A percentile compares a stretch with the other conserved stretches of the same genome.
phyloP scores from a whole-genome alignment of 176 grass and related monocot species.

The Carex kokanica region DNA sequence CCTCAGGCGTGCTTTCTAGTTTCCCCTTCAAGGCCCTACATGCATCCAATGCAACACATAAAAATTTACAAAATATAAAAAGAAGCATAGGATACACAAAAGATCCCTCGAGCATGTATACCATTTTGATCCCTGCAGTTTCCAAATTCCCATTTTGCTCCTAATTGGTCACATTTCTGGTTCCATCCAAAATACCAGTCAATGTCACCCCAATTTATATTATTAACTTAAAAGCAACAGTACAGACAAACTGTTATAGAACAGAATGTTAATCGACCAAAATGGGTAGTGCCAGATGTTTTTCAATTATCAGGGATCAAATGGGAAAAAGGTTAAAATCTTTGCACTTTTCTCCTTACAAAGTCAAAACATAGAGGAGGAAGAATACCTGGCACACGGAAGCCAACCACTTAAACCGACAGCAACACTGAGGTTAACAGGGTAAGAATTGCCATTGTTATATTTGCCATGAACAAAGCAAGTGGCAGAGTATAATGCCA shows the following conservation, averaged over 20 bases:
- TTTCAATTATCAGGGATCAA: not conserved
- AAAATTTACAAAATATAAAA: not conserved
- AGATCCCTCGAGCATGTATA: not conserved
- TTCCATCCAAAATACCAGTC: not conserved
- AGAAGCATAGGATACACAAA: not conserved
- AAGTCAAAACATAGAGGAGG: not conserved
- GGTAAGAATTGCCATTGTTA: conserved; percentile 82
- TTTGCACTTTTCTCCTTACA: not conserved
- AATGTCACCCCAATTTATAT: not conserved
- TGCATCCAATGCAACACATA: not conserved
- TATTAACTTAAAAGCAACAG: not conserved
- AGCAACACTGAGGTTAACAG: conserved; percentile 65
- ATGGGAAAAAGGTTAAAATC: not conserved
- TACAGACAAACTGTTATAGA: not conserved
- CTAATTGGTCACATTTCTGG: not conserved
- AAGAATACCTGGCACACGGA: conserved; percentile 65
- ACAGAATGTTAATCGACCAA: not conserved
- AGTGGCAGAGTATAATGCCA: conserved; percentile 80
- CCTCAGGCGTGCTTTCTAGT: conserved; percentile 78
- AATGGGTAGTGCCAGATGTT: not conserved
- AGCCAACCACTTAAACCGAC: conserved; percentile 98
- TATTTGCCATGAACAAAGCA: conserved; percentile 89
- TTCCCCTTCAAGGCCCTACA: conserved; percentile 79
- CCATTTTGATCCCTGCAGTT: not conserved
- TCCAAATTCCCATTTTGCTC: not conserved